Percentiles rank a stretch among this genome's conserved stretches.
Conservation (phyloP, 148 eudicot genomes). For the Amaranthus hypochondriacus region DNA sequence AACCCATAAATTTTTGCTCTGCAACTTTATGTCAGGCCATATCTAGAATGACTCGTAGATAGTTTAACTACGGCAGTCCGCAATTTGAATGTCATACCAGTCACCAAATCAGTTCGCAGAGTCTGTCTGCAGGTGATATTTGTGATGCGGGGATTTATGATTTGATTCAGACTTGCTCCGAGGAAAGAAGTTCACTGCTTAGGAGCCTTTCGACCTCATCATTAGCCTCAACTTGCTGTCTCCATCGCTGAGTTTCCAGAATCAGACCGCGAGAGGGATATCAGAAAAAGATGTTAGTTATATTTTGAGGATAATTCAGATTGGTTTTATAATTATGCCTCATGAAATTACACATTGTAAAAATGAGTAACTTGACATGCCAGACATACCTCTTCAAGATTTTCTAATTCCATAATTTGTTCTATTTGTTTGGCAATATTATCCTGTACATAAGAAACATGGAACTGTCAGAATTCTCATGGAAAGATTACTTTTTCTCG, state of each 20-base stretch:
- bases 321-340: not conserved
- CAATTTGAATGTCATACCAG: no score
- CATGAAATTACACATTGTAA: not conserved
- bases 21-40: no score
- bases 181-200: slow-evolving; percentile 37
- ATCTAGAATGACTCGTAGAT: no score
- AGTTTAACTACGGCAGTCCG: no score
- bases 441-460: slow-evolving; percentile 44
- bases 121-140: not conserved
- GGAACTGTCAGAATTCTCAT: slow-evolving; percentile 8
- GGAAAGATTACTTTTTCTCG: not conserved
- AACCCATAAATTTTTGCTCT: no score
- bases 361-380: not conserved
- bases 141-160: not conserved
- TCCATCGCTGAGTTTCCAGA: slow-evolving; percentile 46
- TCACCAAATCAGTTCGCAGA: no score
- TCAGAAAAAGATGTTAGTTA: not conserved
- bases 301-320: not conserved
- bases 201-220: slow-evolving; percentile 79
- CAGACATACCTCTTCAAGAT: slow-evolving; percentile 83
- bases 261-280: not conserved
- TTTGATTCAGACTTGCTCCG: slow-evolving; percentile 31
- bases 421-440: slow-evolving; percentile 77
- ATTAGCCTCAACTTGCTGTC: slow-evolving; percentile 64
- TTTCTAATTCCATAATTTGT: slow-evolving; percentile 92